Conservation (phyloP, 2,329 filamentous ascomycete genomes). For the Chrysosphaeria jannelii region DNA sequence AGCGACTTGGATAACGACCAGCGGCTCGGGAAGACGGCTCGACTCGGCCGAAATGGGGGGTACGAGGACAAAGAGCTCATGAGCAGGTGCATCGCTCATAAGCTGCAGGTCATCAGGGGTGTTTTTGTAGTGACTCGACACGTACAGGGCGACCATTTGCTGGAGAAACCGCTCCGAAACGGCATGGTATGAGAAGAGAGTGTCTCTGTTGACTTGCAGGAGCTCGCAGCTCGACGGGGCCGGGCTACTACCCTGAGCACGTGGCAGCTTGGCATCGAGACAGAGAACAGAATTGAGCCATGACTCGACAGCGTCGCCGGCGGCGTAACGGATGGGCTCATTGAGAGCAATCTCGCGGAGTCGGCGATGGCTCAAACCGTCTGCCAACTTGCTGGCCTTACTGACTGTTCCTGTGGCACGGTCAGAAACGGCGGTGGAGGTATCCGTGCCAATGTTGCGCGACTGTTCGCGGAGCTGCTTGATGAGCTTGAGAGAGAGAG, state of each 20-base stretch:
- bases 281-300: slow-evolving; percentile 91
- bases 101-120: slow-evolving; percentile 93
- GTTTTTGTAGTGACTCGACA: slow-evolving; percentile 95
- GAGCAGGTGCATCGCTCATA: slow-evolving; percentile 90
- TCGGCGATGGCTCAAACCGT: slow-evolving; percentile 20
- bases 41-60: slow-evolving; percentile 53
- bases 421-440: slow-evolving; percentile 31
- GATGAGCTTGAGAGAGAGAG: slow-evolving; percentile 82
- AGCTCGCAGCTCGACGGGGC: slow-evolving; percentile 80
- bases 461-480: slow-evolving; percentile 92
- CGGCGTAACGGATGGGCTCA: slow-evolving; percentile 82
- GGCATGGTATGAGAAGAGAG: slow-evolving; percentile 89
- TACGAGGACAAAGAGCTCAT: slow-evolving; percentile 84
- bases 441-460: slow-evolving; percentile 21
- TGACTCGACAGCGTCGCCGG: slow-evolving; percentile 73
- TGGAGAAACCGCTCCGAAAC: slow-evolving; percentile 93
- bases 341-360: slow-evolving; percentile 75
- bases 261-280: slow-evolving; percentile 64
- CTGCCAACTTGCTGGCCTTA: slow-evolving; percentile 33
- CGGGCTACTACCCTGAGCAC: slow-evolving; percentile 50
- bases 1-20: slow-evolving; percentile 83
- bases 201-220: slow-evolving; percentile 83
- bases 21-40: slow-evolving; percentile 60
- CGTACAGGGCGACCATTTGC: slow-evolving; percentile 93
- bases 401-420: slow-evolving; percentile 55